These are phyloP conservation scores for Saccharomycopsis javanensis DNA, from an alignment of 805 yeast genomes.

Conservation along the genomic window DNA sequence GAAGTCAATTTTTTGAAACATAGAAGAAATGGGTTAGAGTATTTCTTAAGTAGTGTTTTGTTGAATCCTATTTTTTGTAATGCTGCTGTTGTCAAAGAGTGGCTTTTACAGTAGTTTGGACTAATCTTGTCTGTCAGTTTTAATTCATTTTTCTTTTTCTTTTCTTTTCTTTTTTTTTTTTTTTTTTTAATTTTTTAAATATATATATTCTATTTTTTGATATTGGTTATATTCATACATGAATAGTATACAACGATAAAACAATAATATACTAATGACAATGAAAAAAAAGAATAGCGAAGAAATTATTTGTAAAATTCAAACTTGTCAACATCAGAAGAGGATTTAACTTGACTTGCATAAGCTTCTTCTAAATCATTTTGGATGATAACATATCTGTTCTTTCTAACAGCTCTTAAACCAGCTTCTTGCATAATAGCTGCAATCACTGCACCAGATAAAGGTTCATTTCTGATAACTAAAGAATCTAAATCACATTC, in stretches of 20 bases:
- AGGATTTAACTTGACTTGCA: slow-evolving; percentile 91
- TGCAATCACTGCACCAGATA: slow-evolving; percentile 95
- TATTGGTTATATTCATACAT: background rate
- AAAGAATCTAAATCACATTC: slow-evolving; percentile 94
- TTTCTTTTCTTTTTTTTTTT: no score
- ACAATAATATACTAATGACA: background rate
- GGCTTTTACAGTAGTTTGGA: background rate
- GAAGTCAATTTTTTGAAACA: slow-evolving; percentile 11
- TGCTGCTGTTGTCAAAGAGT: slow-evolving; percentile 15
- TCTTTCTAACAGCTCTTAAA: slow-evolving; percentile 94
- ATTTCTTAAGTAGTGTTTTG: slow-evolving; percentile 13
- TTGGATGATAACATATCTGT: slow-evolving; percentile 92
- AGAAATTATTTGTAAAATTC: slow-evolving; percentile 78
- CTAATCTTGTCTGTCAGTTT: no score
- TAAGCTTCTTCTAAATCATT: slow-evolving; percentile 97
- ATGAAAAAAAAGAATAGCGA: background rate
- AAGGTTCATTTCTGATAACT: slow-evolving; percentile 90
- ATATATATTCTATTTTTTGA: background rate
- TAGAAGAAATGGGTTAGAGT: slow-evolving; percentile 17
- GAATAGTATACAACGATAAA: background rate
- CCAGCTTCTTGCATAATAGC: slow-evolving; percentile 99
- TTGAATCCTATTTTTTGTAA: slow-evolving; percentile 15
- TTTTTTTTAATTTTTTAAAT: background rate
- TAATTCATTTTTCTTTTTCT: no score
- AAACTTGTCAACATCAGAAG: slow-evolving; percentile 91